A percentile compares a stretch with the other conserved stretches of the same genome.
Conservation (phyloP, 176 grass and related monocot species). For the Olyra latifolia region DNA sequence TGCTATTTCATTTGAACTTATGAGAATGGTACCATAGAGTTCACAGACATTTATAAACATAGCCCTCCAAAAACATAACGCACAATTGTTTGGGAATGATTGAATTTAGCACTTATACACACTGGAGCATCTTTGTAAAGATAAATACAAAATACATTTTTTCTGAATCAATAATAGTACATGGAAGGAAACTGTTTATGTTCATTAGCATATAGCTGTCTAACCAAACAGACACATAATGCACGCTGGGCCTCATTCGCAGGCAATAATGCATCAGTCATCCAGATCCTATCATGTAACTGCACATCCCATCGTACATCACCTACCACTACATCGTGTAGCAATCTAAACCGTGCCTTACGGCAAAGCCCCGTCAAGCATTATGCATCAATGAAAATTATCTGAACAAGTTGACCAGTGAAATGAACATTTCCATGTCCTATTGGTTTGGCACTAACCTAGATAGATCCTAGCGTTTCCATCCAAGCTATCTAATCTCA, state of each 20-base stretch:
- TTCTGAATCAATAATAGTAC: not conserved
- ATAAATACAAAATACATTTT: not conserved
- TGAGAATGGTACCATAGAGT: not conserved
- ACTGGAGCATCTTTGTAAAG: not conserved
- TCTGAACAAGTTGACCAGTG: not conserved
- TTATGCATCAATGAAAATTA: not conserved
- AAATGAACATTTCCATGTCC: not conserved
- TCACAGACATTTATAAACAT: not conserved
- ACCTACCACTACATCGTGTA: not conserved
- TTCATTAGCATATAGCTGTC: not conserved
- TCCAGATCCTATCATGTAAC: conserved; percentile 4
- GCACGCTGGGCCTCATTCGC: not conserved
- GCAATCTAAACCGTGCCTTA: not conserved
- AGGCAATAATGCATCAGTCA: not conserved
- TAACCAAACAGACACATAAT: not conserved
- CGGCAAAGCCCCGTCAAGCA: not conserved
- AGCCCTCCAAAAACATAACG: not conserved
- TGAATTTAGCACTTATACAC: not conserved
- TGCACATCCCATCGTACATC: not conserved
- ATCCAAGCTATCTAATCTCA: conserved; percentile 7
- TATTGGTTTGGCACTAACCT: not conserved
- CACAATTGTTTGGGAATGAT: not conserved
- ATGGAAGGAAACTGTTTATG: not conserved
- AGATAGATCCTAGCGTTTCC: not conserved
- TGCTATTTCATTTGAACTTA: not conserved